Evolutionary conservation across 2,329 filamentous ascomycete genomes (phyloP), one percentile per base, ranked within the genome.

Genomic region (Moelleriella libera): DNA sequence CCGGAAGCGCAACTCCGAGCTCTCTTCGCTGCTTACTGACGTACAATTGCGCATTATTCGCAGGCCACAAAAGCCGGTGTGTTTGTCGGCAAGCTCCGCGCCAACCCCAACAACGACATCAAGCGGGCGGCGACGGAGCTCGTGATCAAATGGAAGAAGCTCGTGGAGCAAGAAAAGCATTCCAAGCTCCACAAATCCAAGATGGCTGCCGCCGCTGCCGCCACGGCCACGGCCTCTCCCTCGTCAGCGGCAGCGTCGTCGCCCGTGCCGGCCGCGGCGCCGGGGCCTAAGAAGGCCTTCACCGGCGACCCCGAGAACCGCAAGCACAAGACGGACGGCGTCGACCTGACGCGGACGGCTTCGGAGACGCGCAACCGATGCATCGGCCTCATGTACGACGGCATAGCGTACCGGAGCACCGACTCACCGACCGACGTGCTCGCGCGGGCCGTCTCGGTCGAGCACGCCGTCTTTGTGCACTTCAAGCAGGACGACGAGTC

Each of bases 361-460:
- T 82, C 83, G 50, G 68, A 74, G 49, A 76, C 77, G 21, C 84
- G 92, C 50, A 86, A 97, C 68, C 83, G 80, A 60, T 94, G 86
- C 63, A 82, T 96, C 52, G 88, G 88, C 45, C 76, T 98, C 42
- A 78, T 98, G 64, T 98, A 97, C 70, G 92, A 98, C 58, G 92
- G 89, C 12, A 74, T 98, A 14, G 76, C 78, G 6, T 83, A 71
- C 61, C 75, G 76, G 52, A 88, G 84, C 44, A 76, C 80, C 49
- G 83, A 85, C 63, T 78, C 85, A 30, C 62, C 86, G 30, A 80
- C 81, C 47, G 72, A 78, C 21, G 78, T 97, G 42, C 71, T 96
- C 50, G 76, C 82, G 53, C 79, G 79, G 54, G 79, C 83, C 42
- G 77, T 94, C 52, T 88, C 94, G 62, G 80, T 96, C 41, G 92